phyloP scores from a whole-genome alignment of 345 rosid species.

The Alliaria petiolata region DNA sequence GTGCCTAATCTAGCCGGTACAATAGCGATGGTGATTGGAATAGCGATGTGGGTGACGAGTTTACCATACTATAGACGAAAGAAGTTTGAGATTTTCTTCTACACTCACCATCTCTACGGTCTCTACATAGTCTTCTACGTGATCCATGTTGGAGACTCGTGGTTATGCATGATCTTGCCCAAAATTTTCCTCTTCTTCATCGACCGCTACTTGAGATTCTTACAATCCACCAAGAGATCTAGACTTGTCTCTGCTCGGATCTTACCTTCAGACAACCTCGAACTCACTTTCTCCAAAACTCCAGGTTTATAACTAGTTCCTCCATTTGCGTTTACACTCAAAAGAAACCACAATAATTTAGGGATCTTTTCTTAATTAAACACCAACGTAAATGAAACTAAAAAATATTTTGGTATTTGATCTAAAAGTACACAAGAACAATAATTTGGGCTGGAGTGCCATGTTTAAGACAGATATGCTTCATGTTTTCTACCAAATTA shows the following conservation, averaged over 20 bases:
- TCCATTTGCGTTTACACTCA: neutral
- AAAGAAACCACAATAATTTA: neutral
- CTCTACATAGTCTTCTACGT: slow-evolving; percentile 51
- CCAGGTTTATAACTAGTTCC: slow-evolving; percentile 29
- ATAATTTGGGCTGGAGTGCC: neutral
- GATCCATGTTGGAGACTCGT: slow-evolving; percentile 58
- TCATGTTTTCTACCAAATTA: neutral
- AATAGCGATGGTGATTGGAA: slow-evolving; percentile 47
- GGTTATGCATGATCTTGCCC: slow-evolving; percentile 50
- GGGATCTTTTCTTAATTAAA: neutral
- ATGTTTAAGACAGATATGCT: neutral
- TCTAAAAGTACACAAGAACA: neutral
- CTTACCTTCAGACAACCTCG: slow-evolving; percentile 45
- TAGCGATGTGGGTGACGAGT: slow-evolving; percentile 61
- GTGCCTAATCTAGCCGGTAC: slow-evolving; percentile 54
- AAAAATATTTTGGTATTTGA: neutral
- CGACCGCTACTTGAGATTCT: slow-evolving; percentile 60
- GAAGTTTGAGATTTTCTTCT: slow-evolving; percentile 56
- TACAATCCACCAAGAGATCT: slow-evolving; percentile 47
- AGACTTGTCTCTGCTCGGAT: slow-evolving; percentile 48
- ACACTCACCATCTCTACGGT: slow-evolving; percentile 47
- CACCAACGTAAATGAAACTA: neutral
- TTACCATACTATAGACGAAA: slow-evolving; percentile 42
- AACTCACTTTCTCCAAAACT: slow-evolving; percentile 56
- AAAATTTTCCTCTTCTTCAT: slow-evolving; percentile 62